Conservation (phyloP, 2,329 filamentous ascomycete genomes). For the Colletotrichum endophyticum region DNA sequence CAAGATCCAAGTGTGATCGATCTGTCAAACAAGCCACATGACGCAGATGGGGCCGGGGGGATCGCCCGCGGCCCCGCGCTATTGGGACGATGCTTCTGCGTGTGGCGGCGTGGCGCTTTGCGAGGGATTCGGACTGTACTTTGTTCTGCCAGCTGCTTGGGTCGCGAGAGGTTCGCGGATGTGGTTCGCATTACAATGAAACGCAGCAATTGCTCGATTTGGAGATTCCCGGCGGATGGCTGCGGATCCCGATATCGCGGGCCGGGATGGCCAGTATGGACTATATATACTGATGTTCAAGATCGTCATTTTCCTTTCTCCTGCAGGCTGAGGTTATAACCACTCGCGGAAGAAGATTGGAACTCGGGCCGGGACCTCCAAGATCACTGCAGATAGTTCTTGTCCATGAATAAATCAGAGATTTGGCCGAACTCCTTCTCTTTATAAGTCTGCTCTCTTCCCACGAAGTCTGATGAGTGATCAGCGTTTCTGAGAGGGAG, state of each 20-base stretch:
- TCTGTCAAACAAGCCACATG: background rate
- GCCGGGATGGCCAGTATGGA: background rate
- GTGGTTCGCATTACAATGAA: background rate
- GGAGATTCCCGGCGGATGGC: background rate
- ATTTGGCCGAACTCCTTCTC: rapidly evolving
- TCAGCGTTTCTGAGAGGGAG: background rate
- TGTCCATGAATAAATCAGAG: background rate
- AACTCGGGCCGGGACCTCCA: rapidly evolving
- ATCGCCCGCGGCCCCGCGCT: background rate
- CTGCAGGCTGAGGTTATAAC: rapidly evolving
- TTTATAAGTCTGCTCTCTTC: background rate
- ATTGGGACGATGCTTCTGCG: background rate
- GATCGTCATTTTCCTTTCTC: background rate
- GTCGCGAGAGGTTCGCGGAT: rapidly evolving
- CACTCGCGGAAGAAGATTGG: background rate
- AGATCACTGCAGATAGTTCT: rapidly evolving
- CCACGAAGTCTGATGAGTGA: background rate
- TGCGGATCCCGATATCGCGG: background rate
- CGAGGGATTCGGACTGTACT: background rate
- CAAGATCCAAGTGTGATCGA: background rate
- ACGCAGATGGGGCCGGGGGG: background rate
- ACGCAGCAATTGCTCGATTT: background rate
- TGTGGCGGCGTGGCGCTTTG: background rate
- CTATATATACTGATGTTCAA: background rate
- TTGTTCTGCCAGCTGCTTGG: background rate